Evolutionary conservation across 23 red algal genomes (phyloP).

Genomic region (Agarophyton chilense): DNA sequence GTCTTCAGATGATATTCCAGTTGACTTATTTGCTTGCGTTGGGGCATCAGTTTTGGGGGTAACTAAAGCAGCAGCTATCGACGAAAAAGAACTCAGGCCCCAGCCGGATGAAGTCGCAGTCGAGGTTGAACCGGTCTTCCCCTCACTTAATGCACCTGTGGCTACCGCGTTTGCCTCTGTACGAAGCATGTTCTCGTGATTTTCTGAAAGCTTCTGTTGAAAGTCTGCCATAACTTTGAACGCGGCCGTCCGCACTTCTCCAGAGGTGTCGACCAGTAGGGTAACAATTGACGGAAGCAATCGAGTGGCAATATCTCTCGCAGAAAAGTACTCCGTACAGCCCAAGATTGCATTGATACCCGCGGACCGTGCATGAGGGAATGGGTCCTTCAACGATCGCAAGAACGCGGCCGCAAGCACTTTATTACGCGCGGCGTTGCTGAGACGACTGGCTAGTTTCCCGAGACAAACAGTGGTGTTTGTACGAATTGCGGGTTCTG

Average conservation of each 20-base stretch:
- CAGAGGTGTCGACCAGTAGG: conserved; percentile 65
- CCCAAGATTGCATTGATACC: conserved; percentile 75
- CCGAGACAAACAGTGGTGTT: conserved; percentile 99
- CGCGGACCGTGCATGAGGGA: conserved; percentile 87
- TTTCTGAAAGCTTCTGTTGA: conserved; percentile 24
- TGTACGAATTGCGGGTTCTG: conserved; percentile 94
- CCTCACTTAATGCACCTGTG: neutral
- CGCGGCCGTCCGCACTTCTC: conserved; percentile 65
- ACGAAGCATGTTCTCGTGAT: conserved; percentile 51
- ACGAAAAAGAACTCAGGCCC: conserved; percentile 72
- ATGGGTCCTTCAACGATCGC: conserved; percentile 91
- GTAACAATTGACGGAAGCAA: conserved; percentile 73
- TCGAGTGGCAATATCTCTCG: conserved; percentile 72
- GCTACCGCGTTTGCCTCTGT: conserved; percentile 23
- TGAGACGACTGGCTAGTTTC: conserved; percentile 76
- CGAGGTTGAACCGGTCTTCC: neutral
- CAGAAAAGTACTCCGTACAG: conserved; percentile 60
- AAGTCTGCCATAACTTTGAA: conserved; percentile 69
- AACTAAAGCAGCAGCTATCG: conserved; percentile 60
- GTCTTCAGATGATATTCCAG: conserved; percentile 60
- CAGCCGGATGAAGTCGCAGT: conserved; percentile 34
- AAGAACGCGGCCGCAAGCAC: conserved; percentile 92
- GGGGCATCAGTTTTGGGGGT: neutral
- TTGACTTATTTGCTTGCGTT: conserved; percentile 14
- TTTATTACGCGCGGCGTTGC: conserved; percentile 76